Percentiles rank a stretch among this genome's conserved stretches.
phyloP scores from a whole-genome alignment of 2,329 filamentous ascomycete species.

The Ilyonectria sp. region DNA sequence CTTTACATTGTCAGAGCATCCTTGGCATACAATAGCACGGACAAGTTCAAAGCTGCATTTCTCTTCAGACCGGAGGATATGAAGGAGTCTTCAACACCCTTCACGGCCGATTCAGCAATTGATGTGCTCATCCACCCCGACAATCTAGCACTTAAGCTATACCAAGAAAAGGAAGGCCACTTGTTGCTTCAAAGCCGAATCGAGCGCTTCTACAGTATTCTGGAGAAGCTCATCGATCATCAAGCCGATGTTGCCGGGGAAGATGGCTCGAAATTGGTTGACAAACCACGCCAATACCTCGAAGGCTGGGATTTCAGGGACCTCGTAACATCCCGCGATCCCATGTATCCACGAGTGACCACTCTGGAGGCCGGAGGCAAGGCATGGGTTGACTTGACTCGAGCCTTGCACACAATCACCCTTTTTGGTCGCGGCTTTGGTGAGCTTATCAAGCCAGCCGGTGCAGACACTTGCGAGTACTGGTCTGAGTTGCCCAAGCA shows the following conservation, averaged over 20 bases:
- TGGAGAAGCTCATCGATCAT: conserved; percentile 48
- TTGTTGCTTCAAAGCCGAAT: conserved; percentile 23
- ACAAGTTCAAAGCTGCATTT: conserved; percentile 19
- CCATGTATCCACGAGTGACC: conserved; percentile 38
- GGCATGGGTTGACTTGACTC: conserved; percentile 45
- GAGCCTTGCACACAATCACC: conserved; percentile 39
- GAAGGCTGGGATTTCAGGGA: conserved; percentile 52
- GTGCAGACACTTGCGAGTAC: neutral
- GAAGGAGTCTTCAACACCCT: conserved; percentile 2
- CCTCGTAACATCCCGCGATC: conserved; percentile 36
- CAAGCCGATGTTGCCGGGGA: conserved; percentile 32
- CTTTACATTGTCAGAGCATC: conserved; percentile 43
- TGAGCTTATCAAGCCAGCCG: conserved; percentile 34
- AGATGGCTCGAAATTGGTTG: conserved; percentile 24
- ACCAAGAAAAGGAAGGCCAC: conserved; percentile 8
- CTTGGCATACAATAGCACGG: conserved; percentile 23
- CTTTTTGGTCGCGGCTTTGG: conserved; percentile 44
- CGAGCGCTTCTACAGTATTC: conserved; percentile 33
- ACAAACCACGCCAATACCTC: conserved; percentile 38
- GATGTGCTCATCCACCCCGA: conserved; percentile 18
- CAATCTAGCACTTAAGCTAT: conserved; percentile 6
- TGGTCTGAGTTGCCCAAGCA: conserved; percentile 27
- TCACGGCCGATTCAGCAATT: conserved; percentile 13
- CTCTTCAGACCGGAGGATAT: conserved; percentile 5
- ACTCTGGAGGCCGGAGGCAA: conserved; percentile 24